A percentile compares a stretch with the other conserved stretches of the same genome.
These are phyloP conservation scores for Pythium myriotylum DNA, from an alignment of 352 stramenopile genomes.

Conservation along the genomic window DNA sequence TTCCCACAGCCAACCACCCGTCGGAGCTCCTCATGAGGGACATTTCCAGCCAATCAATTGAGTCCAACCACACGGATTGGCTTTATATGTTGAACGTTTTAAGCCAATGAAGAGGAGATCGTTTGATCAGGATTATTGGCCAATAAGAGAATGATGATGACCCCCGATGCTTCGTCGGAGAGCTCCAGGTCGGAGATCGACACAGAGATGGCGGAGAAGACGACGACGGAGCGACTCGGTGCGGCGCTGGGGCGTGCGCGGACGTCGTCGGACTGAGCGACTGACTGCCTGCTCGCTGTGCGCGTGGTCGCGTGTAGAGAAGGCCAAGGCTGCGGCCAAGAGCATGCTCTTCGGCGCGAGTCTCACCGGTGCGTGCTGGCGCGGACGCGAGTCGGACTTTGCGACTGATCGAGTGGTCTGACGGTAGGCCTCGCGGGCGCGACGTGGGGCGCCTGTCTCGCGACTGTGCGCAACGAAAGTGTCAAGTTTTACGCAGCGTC, in stretches of 20 bases:
- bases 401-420: background rate
- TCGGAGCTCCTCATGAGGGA: constrained; percentile 11
- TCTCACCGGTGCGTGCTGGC: constrained; percentile 37
- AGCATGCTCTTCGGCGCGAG: constrained; percentile 69
- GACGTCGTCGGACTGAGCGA: no score
- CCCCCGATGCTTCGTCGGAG: no score
- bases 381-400: background rate
- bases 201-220: constrained; percentile 19
- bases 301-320: constrained; percentile 37
- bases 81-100: background rate
- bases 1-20: constrained; percentile 21
- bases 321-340: constrained; percentile 66
- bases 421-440: constrained; percentile 51
- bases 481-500: constrained; percentile 81
- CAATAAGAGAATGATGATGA: constrained; percentile 8
- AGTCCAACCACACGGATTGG: constrained; percentile 6
- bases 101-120: constrained; percentile 10
- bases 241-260: background rate
- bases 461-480: constrained; percentile 72
- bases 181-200: background rate
- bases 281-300: background rate
- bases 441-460: constrained; percentile 57
- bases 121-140: no score
- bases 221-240: constrained; percentile 18
- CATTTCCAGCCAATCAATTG: constrained; percentile 25